Base-by-base conservation (phyloP, 164 flowering plant species). In the Euptelea pleiosperma region DNA sequence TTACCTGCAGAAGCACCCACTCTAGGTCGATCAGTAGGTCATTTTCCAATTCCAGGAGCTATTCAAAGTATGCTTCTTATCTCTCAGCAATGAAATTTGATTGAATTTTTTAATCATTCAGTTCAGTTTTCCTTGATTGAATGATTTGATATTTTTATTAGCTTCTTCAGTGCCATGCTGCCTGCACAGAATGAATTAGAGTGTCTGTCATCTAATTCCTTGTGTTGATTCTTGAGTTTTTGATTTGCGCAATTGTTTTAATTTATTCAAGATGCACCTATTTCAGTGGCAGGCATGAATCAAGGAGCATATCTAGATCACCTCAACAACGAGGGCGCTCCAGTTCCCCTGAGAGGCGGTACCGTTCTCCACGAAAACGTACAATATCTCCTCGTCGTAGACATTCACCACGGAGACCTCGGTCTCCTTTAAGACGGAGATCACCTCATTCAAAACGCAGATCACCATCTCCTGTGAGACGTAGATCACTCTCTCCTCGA, bases 251-350 rank as follows among this genome's bases (percentile, higher is more conserved):
- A n/a, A 16, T 47, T 54, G 29, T 2, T 58, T 48, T 52, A 8
- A 29, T 8, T 19, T 55, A 39, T 31, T 9, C 26, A 14, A 60
- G 22, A 33, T 53, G 3, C 52, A n/a, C 48, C 3, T 42, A 10
- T 60, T 58, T 26, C 40, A 79, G 83, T 64, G 86, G 57, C 35
- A 72, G 76, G 52, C 73, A 49, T 52, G 77, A 67, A 63, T 78
- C 88, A 45, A 82, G 83, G 67, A 90, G 92, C 62, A 30, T 72
- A 19, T 90, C 97, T 30, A 57, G 73, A 63, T 89, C 96, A 40
- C 87, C 92, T 45, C 58, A 45, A 49, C 60, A 47, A 55, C 76
- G 76, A 18, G 41, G 76, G 16, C 83, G 73, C 7, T 80, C 93
- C 31, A 49, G 67, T 58, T 81, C 93, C 34, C 65, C 79, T 28